Percentiles rank a stretch among this genome's conserved stretches.
phyloP scores from a whole-genome alignment of 495 filamentous ascomycete species.

The Penicillium cataractarum region DNA sequence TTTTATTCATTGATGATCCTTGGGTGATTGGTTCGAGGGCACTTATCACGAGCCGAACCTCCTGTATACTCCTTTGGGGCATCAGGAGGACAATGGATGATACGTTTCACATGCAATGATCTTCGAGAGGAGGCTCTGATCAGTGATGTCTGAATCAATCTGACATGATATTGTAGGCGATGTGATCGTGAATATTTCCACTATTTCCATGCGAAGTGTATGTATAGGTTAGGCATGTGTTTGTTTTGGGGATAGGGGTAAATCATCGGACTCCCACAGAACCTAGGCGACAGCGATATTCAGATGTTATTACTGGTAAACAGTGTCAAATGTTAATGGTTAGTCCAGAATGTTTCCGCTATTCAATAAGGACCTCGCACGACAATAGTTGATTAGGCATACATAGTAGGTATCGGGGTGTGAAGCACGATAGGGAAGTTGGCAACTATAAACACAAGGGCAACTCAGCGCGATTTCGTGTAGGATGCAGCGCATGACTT shows the following conservation, averaged over 20 bases:
- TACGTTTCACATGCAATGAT: neutral
- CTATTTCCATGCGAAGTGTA: neutral
- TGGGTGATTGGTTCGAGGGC: slow-evolving; percentile 7
- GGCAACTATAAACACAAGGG: neutral
- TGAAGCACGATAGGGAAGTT: neutral
- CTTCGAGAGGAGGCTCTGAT: neutral
- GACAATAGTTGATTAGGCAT: neutral
- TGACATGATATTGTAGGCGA: too few relatives aligned
- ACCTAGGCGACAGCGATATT: neutral
- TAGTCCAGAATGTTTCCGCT: neutral
- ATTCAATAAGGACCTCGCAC: neutral
- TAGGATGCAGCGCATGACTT: neutral
- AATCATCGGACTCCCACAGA: neutral
- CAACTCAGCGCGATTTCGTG: neutral
- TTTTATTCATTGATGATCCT: neutral
- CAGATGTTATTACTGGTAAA: neutral
- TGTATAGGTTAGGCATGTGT: neutral
- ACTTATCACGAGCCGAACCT: slow-evolving; percentile 6
- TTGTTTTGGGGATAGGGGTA: neutral
- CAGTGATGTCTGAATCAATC: neutral
- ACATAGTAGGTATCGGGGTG: neutral
- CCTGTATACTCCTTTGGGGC: neutral
- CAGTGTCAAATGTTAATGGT: neutral
- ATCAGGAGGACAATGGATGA: neutral
- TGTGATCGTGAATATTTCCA: neutral